These are phyloP conservation scores for Cladosporium sp. DNA, from an alignment of 2,329 filamentous ascomycete species.

Conservation along the genomic window DNA sequence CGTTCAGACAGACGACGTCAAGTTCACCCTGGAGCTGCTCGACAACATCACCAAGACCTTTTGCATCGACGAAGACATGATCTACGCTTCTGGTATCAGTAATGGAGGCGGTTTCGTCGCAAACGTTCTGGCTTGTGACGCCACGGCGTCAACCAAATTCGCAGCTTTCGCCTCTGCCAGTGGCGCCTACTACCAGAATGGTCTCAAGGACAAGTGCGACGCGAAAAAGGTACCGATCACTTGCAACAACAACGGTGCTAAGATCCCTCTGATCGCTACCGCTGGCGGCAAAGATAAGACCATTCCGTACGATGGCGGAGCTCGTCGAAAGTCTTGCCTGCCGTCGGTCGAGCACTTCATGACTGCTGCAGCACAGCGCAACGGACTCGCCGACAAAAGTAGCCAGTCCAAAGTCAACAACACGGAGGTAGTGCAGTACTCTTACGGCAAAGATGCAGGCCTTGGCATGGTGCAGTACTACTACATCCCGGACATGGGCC, in stretches of 20 bases:
- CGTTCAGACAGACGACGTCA: constrained; percentile 42
- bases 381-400: constrained; percentile 32
- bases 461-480: constrained; percentile 39
- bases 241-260: constrained; percentile 29
- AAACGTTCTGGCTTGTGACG: constrained; percentile 49
- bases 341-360: constrained; percentile 37
- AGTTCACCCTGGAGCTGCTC: constrained; percentile 47
- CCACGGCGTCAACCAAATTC: constrained; percentile 42
- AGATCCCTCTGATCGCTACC: constrained; percentile 44
- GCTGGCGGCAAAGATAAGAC: constrained; percentile 44
- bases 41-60: constrained; percentile 40
- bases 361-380: constrained; percentile 38
- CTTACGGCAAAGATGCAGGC: constrained; percentile 32
- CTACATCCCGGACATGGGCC: constrained; percentile 38
- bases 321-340: constrained; percentile 28
- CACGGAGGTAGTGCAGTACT: constrained; percentile 30
- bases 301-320: constrained; percentile 44
- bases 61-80: constrained; percentile 46
- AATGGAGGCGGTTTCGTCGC: constrained; percentile 54
- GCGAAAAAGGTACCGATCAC: constrained; percentile 24
- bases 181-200: constrained; percentile 46
- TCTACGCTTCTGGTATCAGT: constrained; percentile 53
- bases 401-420: constrained; percentile 28
- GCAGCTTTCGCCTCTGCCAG: constrained; percentile 52
- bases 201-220: constrained; percentile 20